These are phyloP conservation scores for Dipteronia sinensis DNA, from an alignment of 345 rosid species.

Conservation along the genomic window DNA sequence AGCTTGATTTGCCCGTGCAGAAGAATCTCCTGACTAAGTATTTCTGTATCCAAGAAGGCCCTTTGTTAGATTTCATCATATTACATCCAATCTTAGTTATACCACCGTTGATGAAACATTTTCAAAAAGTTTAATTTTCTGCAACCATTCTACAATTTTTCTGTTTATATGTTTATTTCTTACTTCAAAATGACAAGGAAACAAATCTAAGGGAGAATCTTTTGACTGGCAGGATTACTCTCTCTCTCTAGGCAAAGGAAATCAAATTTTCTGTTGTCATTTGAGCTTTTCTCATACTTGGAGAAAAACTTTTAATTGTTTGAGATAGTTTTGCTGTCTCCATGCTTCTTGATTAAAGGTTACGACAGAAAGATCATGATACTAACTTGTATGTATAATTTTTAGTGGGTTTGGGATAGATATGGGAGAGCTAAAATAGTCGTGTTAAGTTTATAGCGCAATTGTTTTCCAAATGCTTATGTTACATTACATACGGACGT, in stretches of 20 bases:
- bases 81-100: background rate
- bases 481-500: background rate
- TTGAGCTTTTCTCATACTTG: background rate
- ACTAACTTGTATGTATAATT: background rate
- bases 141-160: background rate
- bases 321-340: background rate
- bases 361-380: background rate
- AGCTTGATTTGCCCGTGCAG: constrained; percentile 90
- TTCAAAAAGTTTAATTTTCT: constrained; percentile 19
- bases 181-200: background rate
- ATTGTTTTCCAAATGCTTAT: background rate
- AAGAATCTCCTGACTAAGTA: constrained; percentile 89
- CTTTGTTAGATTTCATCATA: constrained; percentile 10
- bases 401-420: background rate
- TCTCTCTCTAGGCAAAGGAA: background rate
- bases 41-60: constrained; percentile 77
- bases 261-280: background rate
- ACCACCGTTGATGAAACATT: background rate
- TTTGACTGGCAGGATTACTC: background rate
- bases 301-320: constrained; percentile 3
- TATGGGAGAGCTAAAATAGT: background rate
- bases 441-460: background rate
- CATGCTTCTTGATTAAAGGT: background rate
- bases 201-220: background rate
- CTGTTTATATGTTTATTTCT: constrained; percentile 5